These are phyloP conservation scores for Beauveria caledonica DNA, from an alignment of 2,329 filamentous ascomycete genomes.

Conservation along the genomic window DNA sequence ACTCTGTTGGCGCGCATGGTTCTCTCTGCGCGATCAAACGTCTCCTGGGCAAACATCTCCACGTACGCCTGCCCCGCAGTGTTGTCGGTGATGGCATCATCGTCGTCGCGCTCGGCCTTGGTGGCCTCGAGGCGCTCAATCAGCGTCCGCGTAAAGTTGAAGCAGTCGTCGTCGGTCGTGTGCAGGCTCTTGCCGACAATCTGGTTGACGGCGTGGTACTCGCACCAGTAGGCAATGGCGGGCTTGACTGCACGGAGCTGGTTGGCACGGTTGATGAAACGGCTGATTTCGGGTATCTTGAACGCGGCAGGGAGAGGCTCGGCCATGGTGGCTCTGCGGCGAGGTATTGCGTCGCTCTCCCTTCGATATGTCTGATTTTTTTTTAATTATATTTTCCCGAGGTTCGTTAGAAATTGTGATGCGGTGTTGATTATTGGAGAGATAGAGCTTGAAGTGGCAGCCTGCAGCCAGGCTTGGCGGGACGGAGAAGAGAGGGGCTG, in stretches of 20 bases:
- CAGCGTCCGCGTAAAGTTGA: conserved; percentile 69
- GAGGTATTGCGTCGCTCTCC: neutral
- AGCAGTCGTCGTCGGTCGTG: conserved; percentile 66
- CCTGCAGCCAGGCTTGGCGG: neutral
- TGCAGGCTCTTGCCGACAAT: conserved; percentile 78
- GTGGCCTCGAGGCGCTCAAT: conserved; percentile 80
- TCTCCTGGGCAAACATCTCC: conserved; percentile 86
- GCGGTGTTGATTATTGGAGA: neutral
- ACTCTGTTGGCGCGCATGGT: conserved; percentile 76
- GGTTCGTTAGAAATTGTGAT: neutral
- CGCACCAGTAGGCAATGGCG: conserved; percentile 89
- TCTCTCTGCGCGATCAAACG: conserved; percentile 75
- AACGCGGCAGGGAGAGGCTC: conserved; percentile 41
- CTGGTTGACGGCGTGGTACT: conserved; percentile 89
- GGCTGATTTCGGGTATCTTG: conserved; percentile 71
- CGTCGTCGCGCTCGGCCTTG: conserved; percentile 55
- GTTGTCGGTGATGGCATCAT: conserved; percentile 82
- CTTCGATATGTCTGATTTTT: neutral
- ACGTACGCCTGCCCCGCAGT: conserved; percentile 82
- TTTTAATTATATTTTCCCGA: neutral
- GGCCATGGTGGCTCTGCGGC: conserved; percentile 49
- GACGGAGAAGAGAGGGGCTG: conserved; percentile 8
- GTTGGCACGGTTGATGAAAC: conserved; percentile 73
- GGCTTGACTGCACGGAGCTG: conserved; percentile 83
- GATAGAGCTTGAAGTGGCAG: neutral